Conservation (phyloP, 345 rosid species). For the sweet orange (Citrus sinensis) region DNA sequence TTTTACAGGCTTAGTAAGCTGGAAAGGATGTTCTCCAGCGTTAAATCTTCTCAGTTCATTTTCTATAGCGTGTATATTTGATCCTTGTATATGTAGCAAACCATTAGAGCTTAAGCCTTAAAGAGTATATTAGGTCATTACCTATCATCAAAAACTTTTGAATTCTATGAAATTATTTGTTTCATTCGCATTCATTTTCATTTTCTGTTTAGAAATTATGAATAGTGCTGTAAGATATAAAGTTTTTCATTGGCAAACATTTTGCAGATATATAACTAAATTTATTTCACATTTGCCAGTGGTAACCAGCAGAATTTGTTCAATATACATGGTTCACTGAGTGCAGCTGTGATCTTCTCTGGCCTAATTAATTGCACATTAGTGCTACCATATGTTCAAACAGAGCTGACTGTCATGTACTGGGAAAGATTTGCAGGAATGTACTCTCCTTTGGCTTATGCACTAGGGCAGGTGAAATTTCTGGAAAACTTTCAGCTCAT, state of each 20-base stretch:
- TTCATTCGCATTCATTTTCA: background rate
- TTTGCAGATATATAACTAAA: background rate
- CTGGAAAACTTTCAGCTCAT: background rate
- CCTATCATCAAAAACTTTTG: background rate
- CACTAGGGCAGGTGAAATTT: background rate
- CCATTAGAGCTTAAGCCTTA: background rate
- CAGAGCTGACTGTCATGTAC: background rate
- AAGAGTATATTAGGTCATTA: background rate
- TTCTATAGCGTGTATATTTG: background rate
- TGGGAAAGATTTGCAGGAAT: background rate
- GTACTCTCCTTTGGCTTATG: constrained; percentile 2
- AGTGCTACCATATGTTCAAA: background rate
- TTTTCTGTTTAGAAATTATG: background rate
- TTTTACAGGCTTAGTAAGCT: background rate
- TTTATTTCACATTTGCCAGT: background rate
- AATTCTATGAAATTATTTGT: no score
- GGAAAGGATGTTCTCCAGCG: background rate
- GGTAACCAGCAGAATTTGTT: background rate
- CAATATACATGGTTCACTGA: background rate
- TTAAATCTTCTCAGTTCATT: no score
- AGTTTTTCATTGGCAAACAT: background rate
- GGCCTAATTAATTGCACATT: background rate
- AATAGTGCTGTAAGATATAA: no score
- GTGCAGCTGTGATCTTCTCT: background rate
- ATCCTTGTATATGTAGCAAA: background rate